Evolutionary conservation across 257 asterid genomes (phyloP).

Genomic region (Datura wrightii): DNA sequence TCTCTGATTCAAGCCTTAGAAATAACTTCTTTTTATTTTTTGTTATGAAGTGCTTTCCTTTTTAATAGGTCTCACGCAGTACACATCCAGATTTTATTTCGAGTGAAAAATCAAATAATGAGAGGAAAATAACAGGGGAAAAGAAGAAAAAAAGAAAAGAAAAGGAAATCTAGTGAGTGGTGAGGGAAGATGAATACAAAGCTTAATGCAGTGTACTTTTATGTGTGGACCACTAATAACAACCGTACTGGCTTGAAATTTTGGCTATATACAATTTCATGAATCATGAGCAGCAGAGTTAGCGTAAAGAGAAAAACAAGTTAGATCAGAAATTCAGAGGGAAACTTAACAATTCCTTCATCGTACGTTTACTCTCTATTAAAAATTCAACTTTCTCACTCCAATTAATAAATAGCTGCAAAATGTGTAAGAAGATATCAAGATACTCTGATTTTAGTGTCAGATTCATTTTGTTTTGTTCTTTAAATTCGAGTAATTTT

Average conservation of each 20-base stretch:
- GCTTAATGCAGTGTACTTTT: slow-evolving; percentile 3
- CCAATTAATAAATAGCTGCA: neutral
- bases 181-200: neutral
- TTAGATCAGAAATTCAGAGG: neutral
- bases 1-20: too few species aligned
- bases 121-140: too few species aligned
- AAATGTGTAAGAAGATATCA: neutral
- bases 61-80: too few species aligned
- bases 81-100: too few species aligned
- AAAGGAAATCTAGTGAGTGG: neutral
- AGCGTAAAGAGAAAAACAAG: neutral
- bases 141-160: too few species aligned
- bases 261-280: neutral
- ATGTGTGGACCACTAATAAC: neutral
- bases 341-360: slow-evolving; percentile 23
- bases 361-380: neutral
- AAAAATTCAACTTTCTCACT: neutral
- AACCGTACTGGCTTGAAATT: neutral
- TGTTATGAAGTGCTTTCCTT: too few species aligned
- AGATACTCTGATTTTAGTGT: neutral
- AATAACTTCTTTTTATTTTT: too few species aligned
- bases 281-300: neutral
- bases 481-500: neutral
- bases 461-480: neutral
- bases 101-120: too few species aligned